A percentile compares a stretch with the other conserved stretches of the same genome.
phyloP scores from a whole-genome alignment of 2,329 filamentous ascomycete genomes.

The Claviceps cyperi region DNA sequence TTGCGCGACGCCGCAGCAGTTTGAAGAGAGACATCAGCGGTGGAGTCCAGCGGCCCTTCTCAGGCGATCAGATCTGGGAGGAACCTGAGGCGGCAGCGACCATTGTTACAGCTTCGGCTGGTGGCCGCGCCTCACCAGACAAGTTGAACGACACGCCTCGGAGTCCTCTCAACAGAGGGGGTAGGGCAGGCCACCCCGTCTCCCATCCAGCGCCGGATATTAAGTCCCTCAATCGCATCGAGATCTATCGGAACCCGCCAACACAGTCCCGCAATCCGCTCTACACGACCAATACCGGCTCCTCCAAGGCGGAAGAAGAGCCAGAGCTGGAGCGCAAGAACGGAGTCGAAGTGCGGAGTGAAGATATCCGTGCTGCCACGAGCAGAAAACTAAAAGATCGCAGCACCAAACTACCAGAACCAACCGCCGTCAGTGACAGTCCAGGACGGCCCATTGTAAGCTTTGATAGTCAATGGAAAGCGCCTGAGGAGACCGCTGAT shows the following conservation, averaged over 20 bases:
- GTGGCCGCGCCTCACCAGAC: conserved; percentile 18
- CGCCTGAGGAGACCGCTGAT: conserved; percentile 57
- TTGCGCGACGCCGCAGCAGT: conserved; percentile 45
- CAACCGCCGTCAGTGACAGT: conserved; percentile 79
- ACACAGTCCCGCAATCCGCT: conserved; percentile 67
- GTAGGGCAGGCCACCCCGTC: conserved; percentile 25
- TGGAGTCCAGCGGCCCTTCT: conserved; percentile 51
- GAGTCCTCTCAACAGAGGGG: conserved; percentile 18
- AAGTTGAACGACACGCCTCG: conserved; percentile 20
- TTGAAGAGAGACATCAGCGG: conserved; percentile 57
- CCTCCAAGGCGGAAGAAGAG: conserved; percentile 21
- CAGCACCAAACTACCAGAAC: conserved; percentile 74
- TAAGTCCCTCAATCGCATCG: conserved; percentile 37
- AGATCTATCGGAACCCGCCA: conserved; percentile 75
- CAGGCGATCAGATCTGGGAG: conserved; percentile 75
- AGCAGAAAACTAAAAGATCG: conserved; percentile 79
- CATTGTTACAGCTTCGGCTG: conserved; percentile 4
- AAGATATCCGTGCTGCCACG: conserved; percentile 82
- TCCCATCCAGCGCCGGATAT: conserved; percentile 17
- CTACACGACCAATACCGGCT: conserved; percentile 55
- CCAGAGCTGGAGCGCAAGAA: conserved; percentile 48
- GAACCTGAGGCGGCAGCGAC: conserved; percentile 46
- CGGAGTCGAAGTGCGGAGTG: conserved; percentile 67
- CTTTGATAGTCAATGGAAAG: conserved; percentile 76
- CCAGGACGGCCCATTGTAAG: conserved; percentile 92